Evolutionary conservation across 805 yeast species (phyloP).

Genomic region (Myxozyma monticola): DNA sequence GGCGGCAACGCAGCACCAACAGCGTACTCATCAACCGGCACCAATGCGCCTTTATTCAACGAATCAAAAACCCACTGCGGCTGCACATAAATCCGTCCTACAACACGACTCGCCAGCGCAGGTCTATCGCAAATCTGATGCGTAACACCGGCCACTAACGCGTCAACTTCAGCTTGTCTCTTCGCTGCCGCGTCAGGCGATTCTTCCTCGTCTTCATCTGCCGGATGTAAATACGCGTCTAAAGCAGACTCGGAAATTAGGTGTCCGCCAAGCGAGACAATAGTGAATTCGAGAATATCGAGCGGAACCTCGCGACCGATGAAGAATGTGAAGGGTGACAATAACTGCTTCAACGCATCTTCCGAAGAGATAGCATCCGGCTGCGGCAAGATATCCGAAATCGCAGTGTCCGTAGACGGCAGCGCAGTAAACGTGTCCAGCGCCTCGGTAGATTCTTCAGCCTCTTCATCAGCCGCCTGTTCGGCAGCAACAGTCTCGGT

Average conservation of each 20-base stretch:
- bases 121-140: slow-evolving; percentile 97
- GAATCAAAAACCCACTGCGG: slow-evolving; percentile 98
- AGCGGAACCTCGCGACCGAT: slow-evolving; percentile 95
- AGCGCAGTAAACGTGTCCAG: slow-evolving; percentile 30
- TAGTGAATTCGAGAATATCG: slow-evolving; percentile 84
- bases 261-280: slow-evolving; percentile 82
- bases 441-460: slow-evolving; percentile 43
- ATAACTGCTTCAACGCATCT: slow-evolving; percentile 59
- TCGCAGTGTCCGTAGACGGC: slow-evolving; percentile 30
- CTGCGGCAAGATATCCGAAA: slow-evolving; percentile 32
- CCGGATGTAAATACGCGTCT: slow-evolving; percentile 61
- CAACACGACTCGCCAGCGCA: slow-evolving; percentile 66
- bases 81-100: slow-evolving; percentile 91
- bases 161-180: slow-evolving; percentile 18
- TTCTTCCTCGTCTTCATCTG: slow-evolving; percentile 40
- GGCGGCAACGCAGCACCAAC: slow-evolving; percentile 97
- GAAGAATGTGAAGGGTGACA: slow-evolving; percentile 74
- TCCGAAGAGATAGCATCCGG: slow-evolving; percentile 40
- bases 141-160: slow-evolving; percentile 53
- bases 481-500: neutral
- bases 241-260: slow-evolving; percentile 82
- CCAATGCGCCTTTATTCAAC: slow-evolving; percentile 70
- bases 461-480: slow-evolving; percentile 56
- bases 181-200: slow-evolving; percentile 6
- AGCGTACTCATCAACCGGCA: slow-evolving; percentile 78